phyloP scores from a whole-genome alignment of 306 rosid species.

The Lablab purpureus region DNA sequence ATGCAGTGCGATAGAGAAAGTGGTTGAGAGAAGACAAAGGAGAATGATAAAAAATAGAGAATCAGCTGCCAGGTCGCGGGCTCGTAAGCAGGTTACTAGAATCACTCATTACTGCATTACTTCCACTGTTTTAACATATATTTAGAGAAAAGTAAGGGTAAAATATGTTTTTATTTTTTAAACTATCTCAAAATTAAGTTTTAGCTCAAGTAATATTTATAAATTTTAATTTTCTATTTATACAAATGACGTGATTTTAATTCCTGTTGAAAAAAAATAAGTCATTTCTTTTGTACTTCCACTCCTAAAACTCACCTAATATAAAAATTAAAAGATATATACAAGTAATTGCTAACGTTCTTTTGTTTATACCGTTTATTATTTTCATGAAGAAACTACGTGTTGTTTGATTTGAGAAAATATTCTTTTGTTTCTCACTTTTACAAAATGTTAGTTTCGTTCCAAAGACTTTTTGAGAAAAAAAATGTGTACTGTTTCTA shows the following conservation, averaged over 20 bases:
- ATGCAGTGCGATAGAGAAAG: conserved; percentile 69
- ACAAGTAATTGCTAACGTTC: background rate
- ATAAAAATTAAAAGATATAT: background rate
- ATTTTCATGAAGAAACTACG: background rate
- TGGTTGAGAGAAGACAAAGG: conserved; percentile 93
- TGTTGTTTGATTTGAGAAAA: background rate
- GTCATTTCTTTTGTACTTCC: background rate
- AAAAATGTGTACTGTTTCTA: background rate
- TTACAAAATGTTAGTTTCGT: background rate
- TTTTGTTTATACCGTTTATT: background rate
- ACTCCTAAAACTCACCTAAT: background rate
- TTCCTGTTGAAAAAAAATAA: background rate
- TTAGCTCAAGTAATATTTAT: too few species aligned
- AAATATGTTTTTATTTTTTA: background rate
- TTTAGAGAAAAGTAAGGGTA: background rate
- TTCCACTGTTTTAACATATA: background rate
- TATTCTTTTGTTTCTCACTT: background rate
- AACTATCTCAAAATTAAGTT: background rate
- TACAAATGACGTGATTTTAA: background rate
- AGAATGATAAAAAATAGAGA: conserved; percentile 98
- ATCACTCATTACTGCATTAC: background rate
- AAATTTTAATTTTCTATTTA: too few species aligned
- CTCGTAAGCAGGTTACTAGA: conserved; percentile 90
- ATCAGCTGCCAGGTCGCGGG: conserved; percentile 98
- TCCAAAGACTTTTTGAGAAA: background rate